Conservation (phyloP, 768 basidiomycete genomes). For the Chalciporus sphaerocephalus region DNA sequence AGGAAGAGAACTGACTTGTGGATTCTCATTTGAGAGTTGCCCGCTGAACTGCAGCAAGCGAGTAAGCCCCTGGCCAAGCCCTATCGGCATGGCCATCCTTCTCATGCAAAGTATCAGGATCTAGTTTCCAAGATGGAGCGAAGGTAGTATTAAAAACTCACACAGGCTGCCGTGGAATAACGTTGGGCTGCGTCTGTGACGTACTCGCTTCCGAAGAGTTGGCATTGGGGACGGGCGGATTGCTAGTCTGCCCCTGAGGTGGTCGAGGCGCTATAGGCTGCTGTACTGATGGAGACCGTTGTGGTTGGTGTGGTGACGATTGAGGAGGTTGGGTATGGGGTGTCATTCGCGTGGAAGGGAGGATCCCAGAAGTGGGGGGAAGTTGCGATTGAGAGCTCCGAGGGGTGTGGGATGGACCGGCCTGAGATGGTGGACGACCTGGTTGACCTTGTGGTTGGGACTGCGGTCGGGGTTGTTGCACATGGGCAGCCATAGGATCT, state of each 20-base stretch:
- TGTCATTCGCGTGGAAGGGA: constrained; percentile 31
- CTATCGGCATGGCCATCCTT: constrained; percentile 36
- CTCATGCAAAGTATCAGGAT: constrained; percentile 18
- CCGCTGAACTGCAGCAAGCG: constrained; percentile 71
- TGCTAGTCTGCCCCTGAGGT: constrained; percentile 24
- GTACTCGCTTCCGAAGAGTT: constrained; percentile 28
- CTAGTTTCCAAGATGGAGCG: not conserved
- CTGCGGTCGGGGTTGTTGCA: constrained; percentile 45
- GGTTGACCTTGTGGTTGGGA: constrained; percentile 54
- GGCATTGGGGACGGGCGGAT: constrained; percentile 22
- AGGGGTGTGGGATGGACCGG: constrained; percentile 47
- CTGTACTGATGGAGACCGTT: constrained; percentile 33
- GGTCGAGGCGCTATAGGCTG: constrained; percentile 37
- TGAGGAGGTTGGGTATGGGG: constrained; percentile 34
- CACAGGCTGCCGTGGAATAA: constrained; percentile 29
- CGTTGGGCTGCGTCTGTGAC: constrained; percentile 31
- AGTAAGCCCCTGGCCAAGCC: constrained; percentile 59
- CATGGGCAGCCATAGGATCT: constrained; percentile 42
- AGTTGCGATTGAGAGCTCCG: constrained; percentile 36
- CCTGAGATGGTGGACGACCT: constrained; percentile 48
- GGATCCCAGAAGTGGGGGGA: constrained; percentile 26
- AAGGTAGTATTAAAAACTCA: constrained; percentile 17
- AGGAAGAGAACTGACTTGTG: constrained; percentile 34
- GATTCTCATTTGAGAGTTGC: constrained; percentile 51
- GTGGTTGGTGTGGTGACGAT: constrained; percentile 30